Conservation (phyloP, 805 yeast genomes). For the Pichia insulana region DNA sequence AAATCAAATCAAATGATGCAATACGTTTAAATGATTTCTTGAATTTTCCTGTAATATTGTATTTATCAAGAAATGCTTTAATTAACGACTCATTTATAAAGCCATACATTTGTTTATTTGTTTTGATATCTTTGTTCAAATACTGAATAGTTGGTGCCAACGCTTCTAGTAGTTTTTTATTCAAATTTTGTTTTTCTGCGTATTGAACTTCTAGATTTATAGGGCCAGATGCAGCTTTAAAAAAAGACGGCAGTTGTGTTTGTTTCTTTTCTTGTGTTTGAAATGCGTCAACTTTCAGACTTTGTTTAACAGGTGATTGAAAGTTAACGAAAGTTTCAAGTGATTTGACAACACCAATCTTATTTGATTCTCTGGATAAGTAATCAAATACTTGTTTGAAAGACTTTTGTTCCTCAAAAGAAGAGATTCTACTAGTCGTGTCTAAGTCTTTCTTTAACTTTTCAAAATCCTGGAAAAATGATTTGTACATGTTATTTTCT, state of each 20-base stretch:
- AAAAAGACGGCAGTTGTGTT: slow-evolving; percentile 4
- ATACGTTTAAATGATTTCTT: neutral
- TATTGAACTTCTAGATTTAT: slow-evolving; percentile 12
- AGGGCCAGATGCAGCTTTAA: slow-evolving; percentile 8
- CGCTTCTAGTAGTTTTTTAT: slow-evolving; percentile 9
- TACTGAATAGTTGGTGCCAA: slow-evolving; percentile 17
- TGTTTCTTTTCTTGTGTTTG: neutral
- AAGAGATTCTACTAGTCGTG: slow-evolving; percentile 15
- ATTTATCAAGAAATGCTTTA: slow-evolving; percentile 11
- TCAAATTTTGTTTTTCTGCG: slow-evolving; percentile 8
- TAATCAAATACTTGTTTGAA: slow-evolving; percentile 25
- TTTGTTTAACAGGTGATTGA: slow-evolving; percentile 6
- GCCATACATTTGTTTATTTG: slow-evolving; percentile 16
- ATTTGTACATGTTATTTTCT: slow-evolving; percentile 17
- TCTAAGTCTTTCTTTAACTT: slow-evolving; percentile 12
- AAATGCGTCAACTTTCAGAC: neutral
- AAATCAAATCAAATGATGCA: slow-evolving; percentile 7
- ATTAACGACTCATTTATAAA: slow-evolving; percentile 17
- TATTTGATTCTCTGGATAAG: slow-evolving; percentile 15
- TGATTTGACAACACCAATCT: slow-evolving; percentile 21
- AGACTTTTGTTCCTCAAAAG: slow-evolving; percentile 27
- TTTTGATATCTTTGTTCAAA: slow-evolving; percentile 16
- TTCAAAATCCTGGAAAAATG: slow-evolving; percentile 22
- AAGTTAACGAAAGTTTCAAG: slow-evolving; percentile 19
- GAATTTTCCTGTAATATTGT: neutral